Base-by-base conservation (phyloP, 164 flowering plant genomes). In the Magnolia sinica region DNA sequence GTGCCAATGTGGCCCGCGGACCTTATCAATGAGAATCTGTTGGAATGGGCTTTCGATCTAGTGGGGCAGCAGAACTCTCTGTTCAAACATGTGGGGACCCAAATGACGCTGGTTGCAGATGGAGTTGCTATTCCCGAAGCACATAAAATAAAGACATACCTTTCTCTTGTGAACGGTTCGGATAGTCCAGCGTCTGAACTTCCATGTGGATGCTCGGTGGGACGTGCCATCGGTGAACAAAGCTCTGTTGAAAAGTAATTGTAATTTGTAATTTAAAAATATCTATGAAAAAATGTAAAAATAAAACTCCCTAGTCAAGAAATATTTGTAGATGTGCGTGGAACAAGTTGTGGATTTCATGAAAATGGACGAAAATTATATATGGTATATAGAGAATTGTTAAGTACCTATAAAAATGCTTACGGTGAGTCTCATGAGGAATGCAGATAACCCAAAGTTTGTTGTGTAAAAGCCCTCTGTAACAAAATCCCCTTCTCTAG, bases 41-140 rank as follows among this genome's bases (percentile, higher is more conserved):
- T 27, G 72, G 29, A 27, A 27, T 27, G 29, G 29, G 29, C 29
- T 27, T 27, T 27, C 29, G 2, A 27, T 1, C 29, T 27, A 1
- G 29, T 27, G 29, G 29, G 85, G n/a, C 45, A 52, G 8, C 23
- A 84, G 18, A 81, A 85, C 24, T 84, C 88, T 88, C 83, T 85
- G 14, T 91, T 86, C 78, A 79, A 83, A 1, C 95, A 91, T 63
- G 92, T 86, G 0, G 95, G 95, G 8, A 79, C 72, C 1, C 88
- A 91, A 74, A 22, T 91, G 65, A 87, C 72, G 81, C 84, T 91
- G 10, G 89, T 88, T 20, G 73, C 72, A 0, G 5, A 55, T 0
- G 10, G 73, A 10, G 29, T 27, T 27, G 29, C 29, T 27, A 27
- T 27, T 89, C 92, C 31, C 0, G 90, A 88, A 20, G 78, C 70